phyloP scores from a whole-genome alignment of 495 filamentous ascomycete species.

The Neurospora sp. region DNA sequence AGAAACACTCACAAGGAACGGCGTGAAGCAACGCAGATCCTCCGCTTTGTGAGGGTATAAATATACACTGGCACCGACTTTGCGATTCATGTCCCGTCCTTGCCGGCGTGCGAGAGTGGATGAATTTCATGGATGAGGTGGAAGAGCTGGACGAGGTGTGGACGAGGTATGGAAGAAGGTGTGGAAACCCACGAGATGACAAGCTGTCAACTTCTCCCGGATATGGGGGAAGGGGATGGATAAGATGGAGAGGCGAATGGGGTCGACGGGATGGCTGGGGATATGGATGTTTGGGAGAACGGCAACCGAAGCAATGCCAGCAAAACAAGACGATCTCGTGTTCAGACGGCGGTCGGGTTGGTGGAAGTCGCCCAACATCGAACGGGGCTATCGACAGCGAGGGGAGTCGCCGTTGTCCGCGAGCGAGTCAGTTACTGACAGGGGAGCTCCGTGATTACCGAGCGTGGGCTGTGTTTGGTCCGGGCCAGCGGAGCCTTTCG shows the following conservation, averaged over 20 bases:
- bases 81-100: not conserved
- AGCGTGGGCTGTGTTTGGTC: not conserved
- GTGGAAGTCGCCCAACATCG: not conserved
- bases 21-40: not conserved
- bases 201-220: not conserved
- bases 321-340: not conserved
- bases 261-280: not conserved
- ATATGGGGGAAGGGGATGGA: not conserved
- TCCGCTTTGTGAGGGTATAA: not conserved
- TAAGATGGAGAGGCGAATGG: not conserved
- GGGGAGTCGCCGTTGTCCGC: not conserved
- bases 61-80: not conserved
- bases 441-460: not conserved
- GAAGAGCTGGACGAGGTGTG: not conserved
- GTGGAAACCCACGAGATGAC: not conserved
- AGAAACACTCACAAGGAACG: not conserved
- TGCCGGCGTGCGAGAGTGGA: not conserved
- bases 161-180: not conserved
- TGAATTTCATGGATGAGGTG: not conserved
- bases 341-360: not conserved
- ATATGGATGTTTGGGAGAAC: not conserved
- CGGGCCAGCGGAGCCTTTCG: not conserved
- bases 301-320: not conserved
- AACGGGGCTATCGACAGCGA: not conserved
- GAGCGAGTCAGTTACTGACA: not conserved